Conservation (phyloP, 768 basidiomycete genomes). For the Saitozyma podzolica region DNA sequence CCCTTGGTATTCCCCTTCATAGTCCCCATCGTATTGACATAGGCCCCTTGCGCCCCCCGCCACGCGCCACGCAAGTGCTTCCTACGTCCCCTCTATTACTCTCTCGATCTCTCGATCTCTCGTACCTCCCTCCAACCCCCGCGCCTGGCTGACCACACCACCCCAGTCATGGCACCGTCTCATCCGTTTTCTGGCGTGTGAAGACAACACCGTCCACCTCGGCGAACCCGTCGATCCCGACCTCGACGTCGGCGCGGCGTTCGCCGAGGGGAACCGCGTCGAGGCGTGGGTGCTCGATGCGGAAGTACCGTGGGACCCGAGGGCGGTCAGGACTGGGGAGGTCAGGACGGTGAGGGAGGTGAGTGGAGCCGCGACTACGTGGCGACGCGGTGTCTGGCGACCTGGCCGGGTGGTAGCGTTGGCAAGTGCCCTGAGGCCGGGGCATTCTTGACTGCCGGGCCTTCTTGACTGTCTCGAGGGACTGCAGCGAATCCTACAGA, state of each 20-base stretch:
- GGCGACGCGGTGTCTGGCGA: background rate
- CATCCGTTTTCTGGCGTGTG: constrained; percentile 15
- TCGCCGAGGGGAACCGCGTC: constrained; percentile 7
- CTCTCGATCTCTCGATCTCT: constrained; percentile 12
- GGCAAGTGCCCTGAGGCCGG: too few relatives aligned
- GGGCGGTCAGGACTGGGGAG: background rate
- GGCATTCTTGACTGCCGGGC: too few relatives aligned
- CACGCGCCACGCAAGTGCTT: too few relatives aligned
- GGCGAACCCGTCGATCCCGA: constrained; percentile 18
- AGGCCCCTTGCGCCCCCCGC: too few relatives aligned
- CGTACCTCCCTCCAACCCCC: too few relatives aligned
- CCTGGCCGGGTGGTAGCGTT: too few relatives aligned
- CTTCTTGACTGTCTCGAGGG: too few relatives aligned
- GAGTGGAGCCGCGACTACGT: constrained; percentile 6
- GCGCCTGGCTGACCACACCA: background rate
- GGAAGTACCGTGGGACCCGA: background rate
- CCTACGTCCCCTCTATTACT: too few relatives aligned
- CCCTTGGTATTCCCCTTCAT: too few relatives aligned
- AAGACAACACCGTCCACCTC: background rate
- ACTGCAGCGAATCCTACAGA: too few relatives aligned
- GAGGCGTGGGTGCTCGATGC: constrained; percentile 13
- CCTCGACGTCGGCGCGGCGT: background rate
- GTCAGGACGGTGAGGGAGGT: background rate
- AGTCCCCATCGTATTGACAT: too few relatives aligned
- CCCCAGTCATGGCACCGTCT: constrained; percentile 15